A percentile compares a stretch with the other conserved stretches of the same genome.
phyloP scores from a whole-genome alignment of 768 basidiomycete species.

The Nevesoporus exiguus region DNA sequence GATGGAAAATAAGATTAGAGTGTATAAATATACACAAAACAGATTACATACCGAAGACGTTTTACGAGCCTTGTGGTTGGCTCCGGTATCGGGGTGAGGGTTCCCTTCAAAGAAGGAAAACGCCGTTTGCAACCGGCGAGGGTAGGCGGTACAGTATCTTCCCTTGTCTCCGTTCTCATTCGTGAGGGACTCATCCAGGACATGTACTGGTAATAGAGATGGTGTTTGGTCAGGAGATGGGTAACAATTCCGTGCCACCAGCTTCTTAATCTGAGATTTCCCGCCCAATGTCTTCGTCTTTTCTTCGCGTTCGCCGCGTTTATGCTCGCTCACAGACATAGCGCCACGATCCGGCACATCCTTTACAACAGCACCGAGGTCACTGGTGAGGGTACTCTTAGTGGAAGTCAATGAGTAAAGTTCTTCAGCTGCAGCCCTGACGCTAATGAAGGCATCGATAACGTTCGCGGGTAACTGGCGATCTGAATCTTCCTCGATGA shows the following conservation, averaged over 20 bases:
- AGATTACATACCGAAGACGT: slow-evolving; percentile 7
- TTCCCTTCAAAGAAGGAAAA: background rate
- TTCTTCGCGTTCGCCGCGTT: background rate
- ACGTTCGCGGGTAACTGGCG: slow-evolving; percentile 8
- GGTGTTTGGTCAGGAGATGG: slow-evolving; percentile 3
- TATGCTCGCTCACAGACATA: background rate
- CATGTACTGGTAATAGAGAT: slow-evolving; percentile 1
- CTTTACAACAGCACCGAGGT: slow-evolving; percentile 31
- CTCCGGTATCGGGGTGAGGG: no score
- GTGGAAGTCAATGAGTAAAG: slow-evolving; percentile 28
- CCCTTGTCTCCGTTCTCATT: slow-evolving; percentile 18
- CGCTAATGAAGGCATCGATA: slow-evolving; percentile 24
- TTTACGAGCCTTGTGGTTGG: background rate
- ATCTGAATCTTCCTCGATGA: slow-evolving; percentile 22
- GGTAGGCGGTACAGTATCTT: slow-evolving; percentile 4
- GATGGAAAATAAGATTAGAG: background rate
- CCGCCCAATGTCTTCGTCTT: background rate
- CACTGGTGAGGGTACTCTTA: slow-evolving; percentile 27
- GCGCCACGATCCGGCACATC: slow-evolving; percentile 20
- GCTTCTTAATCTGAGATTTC: background rate
- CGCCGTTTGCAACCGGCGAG: slow-evolving; percentile 18
- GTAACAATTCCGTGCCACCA: background rate
- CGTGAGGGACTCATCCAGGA: slow-evolving; percentile 3
- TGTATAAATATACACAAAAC: background rate
- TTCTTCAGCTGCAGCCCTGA: slow-evolving; percentile 27